These are phyloP conservation scores for Raffaelea arxii DNA, from an alignment of 2,329 filamentous ascomycete genomes.

Conservation along the genomic window DNA sequence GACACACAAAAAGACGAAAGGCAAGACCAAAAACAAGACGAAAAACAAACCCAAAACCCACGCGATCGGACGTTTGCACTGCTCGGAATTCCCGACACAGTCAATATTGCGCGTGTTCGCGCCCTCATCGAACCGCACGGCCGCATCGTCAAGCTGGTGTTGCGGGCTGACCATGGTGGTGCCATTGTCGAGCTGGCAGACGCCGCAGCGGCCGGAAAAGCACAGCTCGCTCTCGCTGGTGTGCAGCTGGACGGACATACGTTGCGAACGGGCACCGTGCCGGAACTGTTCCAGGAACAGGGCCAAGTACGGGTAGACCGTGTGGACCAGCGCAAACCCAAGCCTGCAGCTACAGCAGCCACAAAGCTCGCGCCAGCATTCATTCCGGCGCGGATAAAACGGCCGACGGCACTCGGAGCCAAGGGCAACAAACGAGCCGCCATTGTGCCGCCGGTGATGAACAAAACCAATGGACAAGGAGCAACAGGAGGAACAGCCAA, in stretches of 20 bases:
- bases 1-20: slow-evolving; percentile 26
- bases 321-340: slow-evolving; percentile 24
- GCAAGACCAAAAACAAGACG: slow-evolving; percentile 20
- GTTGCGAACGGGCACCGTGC: slow-evolving; percentile 43
- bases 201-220: slow-evolving; percentile 61
- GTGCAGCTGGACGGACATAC: slow-evolving; percentile 41
- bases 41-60: too few relatives aligned
- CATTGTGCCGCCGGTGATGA: slow-evolving; percentile 28
- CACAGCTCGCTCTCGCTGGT: slow-evolving; percentile 49
- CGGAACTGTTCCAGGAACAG: slow-evolving; percentile 44
- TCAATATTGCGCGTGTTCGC: slow-evolving; percentile 77
- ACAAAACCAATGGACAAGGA: not conserved
- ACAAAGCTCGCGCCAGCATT: slow-evolving; percentile 18
- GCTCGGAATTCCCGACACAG: slow-evolving; percentile 80
- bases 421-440: slow-evolving; percentile 30
- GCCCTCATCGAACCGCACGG: slow-evolving; percentile 60
- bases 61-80: slow-evolving; percentile 60
- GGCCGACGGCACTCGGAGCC: slow-evolving; percentile 31
- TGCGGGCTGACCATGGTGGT: slow-evolving; percentile 74
- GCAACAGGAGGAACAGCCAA: slow-evolving; percentile 7
- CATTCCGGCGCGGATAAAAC: slow-evolving; percentile 34
- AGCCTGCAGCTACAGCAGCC: slow-evolving; percentile 20
- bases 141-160: slow-evolving; percentile 61
- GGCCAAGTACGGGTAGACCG: slow-evolving; percentile 32
- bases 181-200: slow-evolving; percentile 77